Evolutionary conservation across 805 yeast genomes (phyloP), one percentile per base, ranked within the genome.

Genomic region (Kazachstania martiniae): DNA sequence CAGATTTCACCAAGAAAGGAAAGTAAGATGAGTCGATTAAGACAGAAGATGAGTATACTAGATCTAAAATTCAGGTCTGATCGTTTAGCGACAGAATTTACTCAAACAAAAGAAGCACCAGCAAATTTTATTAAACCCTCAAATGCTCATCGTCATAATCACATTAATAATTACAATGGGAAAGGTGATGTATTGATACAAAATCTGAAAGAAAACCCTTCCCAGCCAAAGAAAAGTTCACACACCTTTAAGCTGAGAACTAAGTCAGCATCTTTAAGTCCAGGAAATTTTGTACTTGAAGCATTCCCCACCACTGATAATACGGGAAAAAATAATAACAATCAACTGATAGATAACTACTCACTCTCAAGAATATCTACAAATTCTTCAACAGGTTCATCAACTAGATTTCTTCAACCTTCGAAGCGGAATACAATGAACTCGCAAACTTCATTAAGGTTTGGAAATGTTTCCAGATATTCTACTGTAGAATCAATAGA

Each of bases 41-140:
- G 35, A 34, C 38, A 40, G 25, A 45, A 43, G 19, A 44, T 51
- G 30, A 43, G 47, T 23, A 37, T 43, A 8, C 39, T 49, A 7
- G 52, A 48, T 16, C 30, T 46, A n/a, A 38, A 35, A n/a, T 36
- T 43, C 17, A 40, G 10, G 21, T 19, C 10, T 7, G n/a, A n/a
- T n/a, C n/a, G n/a, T n/a, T n/a, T n/a, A n/a, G n/a, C n/a, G n/a
- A n/a, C n/a, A n/a, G n/a, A n/a, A n/a, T n/a, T n/a, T n/a, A n/a
- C n/a, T n/a, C n/a, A n/a, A n/a, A 19, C 21, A 8, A 19, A 19
- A 19, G 9, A 19, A 19, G 10, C 9, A 8, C n/a, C n/a, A n/a
- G n/a, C n/a, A n/a, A n/a, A n/a, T n/a, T n/a, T n/a, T n/a, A n/a
- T n/a, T n/a, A n/a, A n/a, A n/a, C n/a, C n/a, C n/a, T n/a, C n/a